phyloP scores from a whole-genome alignment of 2,329 filamentous ascomycete genomes.

The Nannizzia gypsea region DNA sequence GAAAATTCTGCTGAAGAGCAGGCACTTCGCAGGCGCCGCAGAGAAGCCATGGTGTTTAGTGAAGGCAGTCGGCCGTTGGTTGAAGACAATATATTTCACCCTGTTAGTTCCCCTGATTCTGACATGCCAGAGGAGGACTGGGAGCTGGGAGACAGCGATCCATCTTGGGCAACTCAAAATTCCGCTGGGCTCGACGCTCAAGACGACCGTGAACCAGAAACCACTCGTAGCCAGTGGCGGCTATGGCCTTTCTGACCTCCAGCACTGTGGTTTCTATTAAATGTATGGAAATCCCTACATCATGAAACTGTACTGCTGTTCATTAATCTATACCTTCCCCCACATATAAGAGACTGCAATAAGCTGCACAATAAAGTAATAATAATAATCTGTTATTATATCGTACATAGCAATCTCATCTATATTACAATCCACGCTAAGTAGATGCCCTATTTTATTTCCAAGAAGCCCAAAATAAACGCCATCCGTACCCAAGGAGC shows the following conservation, averaged over 20 bases:
- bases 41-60: slow-evolving; percentile 84
- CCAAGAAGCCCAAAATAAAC: not conserved
- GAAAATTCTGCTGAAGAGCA: slow-evolving; percentile 44
- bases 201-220: not conserved
- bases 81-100: slow-evolving; percentile 67
- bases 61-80: slow-evolving; percentile 67
- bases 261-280: no score
- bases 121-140: not conserved
- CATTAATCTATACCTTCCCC: no score
- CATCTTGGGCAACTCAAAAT: not conserved
- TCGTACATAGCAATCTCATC: not conserved
- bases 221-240: not conserved
- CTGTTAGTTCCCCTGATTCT: slow-evolving; percentile 19
- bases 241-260: not conserved
- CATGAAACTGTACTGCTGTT: not conserved
- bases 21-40: slow-evolving; percentile 59
- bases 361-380: no score
- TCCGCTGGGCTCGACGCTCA: not conserved
- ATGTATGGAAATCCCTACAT: not conserved
- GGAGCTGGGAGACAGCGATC: not conserved
- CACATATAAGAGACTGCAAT: no score
- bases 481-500: not conserved
- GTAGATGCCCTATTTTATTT: not conserved
- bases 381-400: not conserved
- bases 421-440: not conserved